Evolutionary conservation across 352 stramenopile genomes (phyloP), one percentile per base, ranked within the genome.

Genomic region (Globisporangium uncinulatum): DNA sequence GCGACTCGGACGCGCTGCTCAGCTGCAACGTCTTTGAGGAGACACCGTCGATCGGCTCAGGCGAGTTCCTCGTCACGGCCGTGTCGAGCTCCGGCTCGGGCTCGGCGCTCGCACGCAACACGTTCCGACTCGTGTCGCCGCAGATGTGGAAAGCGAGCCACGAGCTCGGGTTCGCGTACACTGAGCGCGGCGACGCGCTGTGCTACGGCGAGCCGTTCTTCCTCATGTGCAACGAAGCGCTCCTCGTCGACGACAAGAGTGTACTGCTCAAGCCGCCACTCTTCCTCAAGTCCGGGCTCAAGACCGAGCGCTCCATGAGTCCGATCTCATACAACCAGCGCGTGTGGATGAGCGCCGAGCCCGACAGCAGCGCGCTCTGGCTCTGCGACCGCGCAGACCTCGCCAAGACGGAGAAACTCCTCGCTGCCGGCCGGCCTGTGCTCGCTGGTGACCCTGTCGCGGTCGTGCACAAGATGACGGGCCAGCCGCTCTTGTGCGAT

Each of bases 271-370:
- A 78, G 47, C 70, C 83, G 45, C 73, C 82, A 44, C 77, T 94
- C 29, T 91, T 92, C 46, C 74, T 94, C 57, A 90, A 91, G 66
- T 91, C 85, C 0, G 78, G 71, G 6, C 64, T 94, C 56, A 94
- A 94, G 66, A 88, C 67, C 6, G 85, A 94, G 56, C 66, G 70
- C 21, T 89, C 76, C 20, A 93, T 93, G 81, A 94, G 85, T 36
- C 81, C 85, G n/a, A 87, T 94, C 54, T 84, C 83, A 56, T 92
- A 90, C 65, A 86, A 91, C 54, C 85, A 93, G 63, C 80, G 79
- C 24, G 76, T 93, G 45, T 91, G 76, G 75, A 39, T 92, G 37
- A 78, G 72, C 43, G 50, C 73, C 10, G 80, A 84, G 15, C 64
- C 71, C 11, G 85, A 93, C 53, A 91, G 79, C 57, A 71, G 70